A percentile compares a stretch with the other conserved stretches of the same genome.
These are phyloP conservation scores for Penicillium aurantiogriseum DNA, from an alignment of 2,329 filamentous ascomycete species.

Conservation along the genomic window DNA sequence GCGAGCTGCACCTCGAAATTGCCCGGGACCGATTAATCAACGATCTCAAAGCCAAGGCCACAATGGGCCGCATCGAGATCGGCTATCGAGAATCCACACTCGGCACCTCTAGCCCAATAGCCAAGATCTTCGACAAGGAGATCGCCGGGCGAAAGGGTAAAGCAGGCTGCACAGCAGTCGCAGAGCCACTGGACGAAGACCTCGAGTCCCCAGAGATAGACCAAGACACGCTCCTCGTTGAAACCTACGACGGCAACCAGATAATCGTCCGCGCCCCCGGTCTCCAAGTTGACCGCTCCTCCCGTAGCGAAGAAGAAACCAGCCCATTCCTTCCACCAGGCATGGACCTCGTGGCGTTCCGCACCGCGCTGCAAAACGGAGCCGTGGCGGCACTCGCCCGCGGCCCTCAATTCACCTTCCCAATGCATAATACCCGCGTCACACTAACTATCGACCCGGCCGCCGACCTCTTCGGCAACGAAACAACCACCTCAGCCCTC, in stretches of 20 bases:
- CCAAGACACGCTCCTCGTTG: slow-evolving; percentile 40
- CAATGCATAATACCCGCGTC: slow-evolving; percentile 73
- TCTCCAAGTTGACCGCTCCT: slow-evolving; percentile 41
- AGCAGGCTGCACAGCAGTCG: slow-evolving; percentile 68
- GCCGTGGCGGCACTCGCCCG: slow-evolving; percentile 79
- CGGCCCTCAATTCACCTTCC: slow-evolving; percentile 76
- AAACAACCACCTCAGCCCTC: slow-evolving; percentile 64
- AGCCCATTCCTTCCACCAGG: slow-evolving; percentile 55
- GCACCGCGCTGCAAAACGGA: slow-evolving; percentile 68
- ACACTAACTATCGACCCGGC: slow-evolving; percentile 66
- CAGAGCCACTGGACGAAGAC: slow-evolving; percentile 58
- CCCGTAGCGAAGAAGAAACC: slow-evolving; percentile 40
- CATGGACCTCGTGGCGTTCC: slow-evolving; percentile 50
- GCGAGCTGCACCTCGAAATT: slow-evolving; percentile 91
- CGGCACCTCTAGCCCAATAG: slow-evolving; percentile 55
- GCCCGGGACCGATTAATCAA: slow-evolving; percentile 82
- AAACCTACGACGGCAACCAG: slow-evolving; percentile 67
- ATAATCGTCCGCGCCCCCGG: slow-evolving; percentile 57
- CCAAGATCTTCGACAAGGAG: slow-evolving; percentile 70
- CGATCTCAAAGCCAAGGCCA: slow-evolving; percentile 81
- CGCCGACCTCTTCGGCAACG: slow-evolving; percentile 63
- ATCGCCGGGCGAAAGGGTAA: slow-evolving; percentile 77
- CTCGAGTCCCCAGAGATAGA: slow-evolving; percentile 15
- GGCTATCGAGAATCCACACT: slow-evolving; percentile 86
- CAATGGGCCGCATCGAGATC: slow-evolving; percentile 88